These are phyloP conservation scores for Globisporangium nodosum DNA, from an alignment of 352 stramenopile genomes.

Conservation along the genomic window DNA sequence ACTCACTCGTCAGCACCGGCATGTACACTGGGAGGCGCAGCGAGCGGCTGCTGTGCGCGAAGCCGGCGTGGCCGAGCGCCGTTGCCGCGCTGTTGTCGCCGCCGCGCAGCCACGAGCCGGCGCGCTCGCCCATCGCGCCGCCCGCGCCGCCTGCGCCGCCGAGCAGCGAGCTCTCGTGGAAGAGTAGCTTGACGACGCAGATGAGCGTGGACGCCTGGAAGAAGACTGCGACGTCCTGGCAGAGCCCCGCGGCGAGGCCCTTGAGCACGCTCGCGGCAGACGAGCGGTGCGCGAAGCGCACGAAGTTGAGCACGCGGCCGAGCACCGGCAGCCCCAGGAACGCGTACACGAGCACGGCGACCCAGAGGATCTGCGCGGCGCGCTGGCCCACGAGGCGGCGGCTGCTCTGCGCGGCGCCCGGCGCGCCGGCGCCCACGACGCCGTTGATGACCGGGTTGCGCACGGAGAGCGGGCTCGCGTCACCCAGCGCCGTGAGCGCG, in stretches of 20 bases:
- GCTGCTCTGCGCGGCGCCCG: not conserved
- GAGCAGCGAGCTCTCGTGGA: constrained; percentile 24
- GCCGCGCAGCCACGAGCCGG: constrained; percentile 8
- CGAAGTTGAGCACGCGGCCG: constrained; percentile 55
- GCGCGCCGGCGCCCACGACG: constrained; percentile 8
- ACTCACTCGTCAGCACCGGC: constrained; percentile 48
- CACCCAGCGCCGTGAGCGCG: constrained; percentile 20
- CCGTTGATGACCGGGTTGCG: constrained; percentile 12
- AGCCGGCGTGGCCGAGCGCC: not conserved
- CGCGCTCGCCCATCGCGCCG: not conserved
- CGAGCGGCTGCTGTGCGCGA: constrained; percentile 14
- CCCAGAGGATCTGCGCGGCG: constrained; percentile 59
- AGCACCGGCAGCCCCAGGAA: constrained; percentile 61
- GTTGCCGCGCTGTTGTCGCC: not conserved
- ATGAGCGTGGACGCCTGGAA: constrained; percentile 58
- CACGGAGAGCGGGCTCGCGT: constrained; percentile 8
- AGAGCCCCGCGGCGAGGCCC: constrained; percentile 34
- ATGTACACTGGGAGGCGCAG: constrained; percentile 54
- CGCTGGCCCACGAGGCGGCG: constrained; percentile 25
- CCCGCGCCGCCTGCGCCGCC: not conserved
- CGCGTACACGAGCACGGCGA: constrained; percentile 56
- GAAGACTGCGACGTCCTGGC: constrained; percentile 63
- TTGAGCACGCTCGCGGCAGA: constrained; percentile 34
- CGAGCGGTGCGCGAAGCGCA: constrained; percentile 55
- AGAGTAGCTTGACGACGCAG: constrained; percentile 58